Evolutionary conservation across 805 yeast species (phyloP), one percentile per base, ranked within the genome.

Genomic region (Lipomyces spencermartinsiae): DNA sequence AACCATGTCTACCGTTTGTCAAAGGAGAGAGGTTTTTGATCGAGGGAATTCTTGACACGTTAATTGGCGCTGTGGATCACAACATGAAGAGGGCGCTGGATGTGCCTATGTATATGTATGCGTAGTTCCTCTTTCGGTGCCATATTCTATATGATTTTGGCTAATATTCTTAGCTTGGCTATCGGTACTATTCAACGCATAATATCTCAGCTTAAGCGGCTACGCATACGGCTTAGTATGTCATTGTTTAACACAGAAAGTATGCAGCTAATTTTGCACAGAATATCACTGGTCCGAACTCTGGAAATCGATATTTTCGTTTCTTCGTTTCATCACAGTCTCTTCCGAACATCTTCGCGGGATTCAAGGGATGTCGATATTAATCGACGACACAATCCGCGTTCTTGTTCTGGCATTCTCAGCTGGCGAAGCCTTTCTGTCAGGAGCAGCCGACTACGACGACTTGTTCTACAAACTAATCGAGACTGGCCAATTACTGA

Each of bases 281-380:
- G 70, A 61, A 51, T 81, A 80, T 65, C 76, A 78, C 67, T 81
- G 83, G 83, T 64, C 73, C 9, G 81, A 79, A 59, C 71, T 81
- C 46, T 80, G 82, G 81, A 73, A 71, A 59, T 74, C 81, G 1
- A 57, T 79, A 16, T 63, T 77, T 25, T 72, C 77, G 12, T 58
- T 80, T 7, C 59, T 77, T 9, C 73, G 74, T 59, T 76, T 76
- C 58, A 55, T 76, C 33, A 63, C 69, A 39, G 43, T 9, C 61
- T 59, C 57, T 25, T 64, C 34, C n/a, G 55, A 16, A 39, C 56
- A 43, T 37, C 53, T 37, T 33, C 49, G 12, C 16, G 69, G 68
- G 25, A 59, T 71, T 4, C 56, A 53, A 31, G 19, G 35, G 6
- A 25, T 53, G 56, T 66, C 67, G 37, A 71, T 65, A 4, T 66